Base-by-base conservation (phyloP, 768 basidiomycete genomes). In the Agaricus blazei region DNA sequence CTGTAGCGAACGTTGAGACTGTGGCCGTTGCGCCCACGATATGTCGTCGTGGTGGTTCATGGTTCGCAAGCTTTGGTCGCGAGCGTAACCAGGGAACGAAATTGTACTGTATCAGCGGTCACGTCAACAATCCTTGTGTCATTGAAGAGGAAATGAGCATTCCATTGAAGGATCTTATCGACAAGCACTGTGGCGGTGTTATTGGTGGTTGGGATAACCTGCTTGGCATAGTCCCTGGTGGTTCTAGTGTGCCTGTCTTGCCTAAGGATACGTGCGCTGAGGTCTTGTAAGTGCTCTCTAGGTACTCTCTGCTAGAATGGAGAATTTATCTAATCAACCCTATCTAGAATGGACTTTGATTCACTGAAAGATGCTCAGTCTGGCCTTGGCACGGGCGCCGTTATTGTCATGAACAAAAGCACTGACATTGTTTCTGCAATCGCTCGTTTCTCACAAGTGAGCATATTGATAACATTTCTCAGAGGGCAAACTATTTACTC, bases 111-210 rank as follows among this genome's bases (percentile, higher is more conserved):
- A 88, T 99, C 63, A 91, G 88, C 48, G 96, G 96, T 0, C 96
- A 98, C 64, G 96, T 98, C 62, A 98, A 98, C 74, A 97, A 96
- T 70, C 96, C 96, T 1, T 96, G 92, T 67, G 93, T 97, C 19
- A 82, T 99, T 26, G 96, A 99, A 75, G 96, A 99, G 71, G 96
- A 98, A 78, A 99, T 98, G 96, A 91, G 90, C 60, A 98, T 98
- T 48, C 93, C 95, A 8, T 70, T 98, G 60, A 87, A 88, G 71
- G 96, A 99, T 47, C 77, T 98, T 51, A 71, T 99, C 51, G 96
- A 98, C 72, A 96, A 93, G 75, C 96, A 99, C 70, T 96, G 94
- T 65, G 96, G 96, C 23, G 96, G 96, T 64, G 84, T 99, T 41
- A 73, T 76, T 36, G 96, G 96, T 53, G 96, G 96, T 8, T 99